These are phyloP conservation scores for Trypanosoma grayi DNA, from an alignment of 208 protist species.

Conservation along the genomic window DNA sequence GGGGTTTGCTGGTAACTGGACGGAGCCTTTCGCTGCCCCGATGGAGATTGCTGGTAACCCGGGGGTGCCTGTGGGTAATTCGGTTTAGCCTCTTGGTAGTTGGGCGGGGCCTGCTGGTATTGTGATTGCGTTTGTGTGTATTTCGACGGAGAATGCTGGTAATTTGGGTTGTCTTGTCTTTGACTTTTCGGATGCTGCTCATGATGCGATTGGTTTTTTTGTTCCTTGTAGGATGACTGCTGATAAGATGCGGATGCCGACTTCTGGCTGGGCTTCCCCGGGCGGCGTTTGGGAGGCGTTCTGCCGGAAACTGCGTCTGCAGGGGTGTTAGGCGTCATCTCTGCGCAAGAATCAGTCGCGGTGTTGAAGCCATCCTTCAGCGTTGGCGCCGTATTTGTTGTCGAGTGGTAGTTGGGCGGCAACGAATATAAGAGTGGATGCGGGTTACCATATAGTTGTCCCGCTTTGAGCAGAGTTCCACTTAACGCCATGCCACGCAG, in stretches of 20 bases:
- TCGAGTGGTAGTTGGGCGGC: constrained; percentile 9
- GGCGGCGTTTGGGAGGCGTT: neutral
- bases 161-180: neutral
- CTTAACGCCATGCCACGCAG: constrained; percentile 61
- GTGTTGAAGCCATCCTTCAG: neutral
- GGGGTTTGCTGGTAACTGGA: neutral
- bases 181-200: no score
- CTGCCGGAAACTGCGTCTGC: neutral
- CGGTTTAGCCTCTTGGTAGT: no score
- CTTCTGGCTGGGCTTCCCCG: constrained; percentile 7
- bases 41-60: neutral
- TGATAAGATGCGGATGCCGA: neutral
- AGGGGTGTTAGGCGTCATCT: neutral
- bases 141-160: neutral
- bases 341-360: neutral
- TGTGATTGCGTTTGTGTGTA: no score
- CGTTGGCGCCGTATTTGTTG: neutral
- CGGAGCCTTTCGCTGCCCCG: neutral
- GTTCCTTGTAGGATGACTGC: neutral
- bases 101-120: neutral
- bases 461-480: constrained; percentile 48
- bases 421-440: constrained; percentile 69
- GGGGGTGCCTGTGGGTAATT: no score
- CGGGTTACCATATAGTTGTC: constrained; percentile 70
- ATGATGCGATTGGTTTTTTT: no score